A percentile compares a stretch with the other conserved stretches of the same genome.
phyloP scores from a whole-genome alignment of 495 filamentous ascomycete genomes.

The Annulohypoxylon stygium region DNA sequence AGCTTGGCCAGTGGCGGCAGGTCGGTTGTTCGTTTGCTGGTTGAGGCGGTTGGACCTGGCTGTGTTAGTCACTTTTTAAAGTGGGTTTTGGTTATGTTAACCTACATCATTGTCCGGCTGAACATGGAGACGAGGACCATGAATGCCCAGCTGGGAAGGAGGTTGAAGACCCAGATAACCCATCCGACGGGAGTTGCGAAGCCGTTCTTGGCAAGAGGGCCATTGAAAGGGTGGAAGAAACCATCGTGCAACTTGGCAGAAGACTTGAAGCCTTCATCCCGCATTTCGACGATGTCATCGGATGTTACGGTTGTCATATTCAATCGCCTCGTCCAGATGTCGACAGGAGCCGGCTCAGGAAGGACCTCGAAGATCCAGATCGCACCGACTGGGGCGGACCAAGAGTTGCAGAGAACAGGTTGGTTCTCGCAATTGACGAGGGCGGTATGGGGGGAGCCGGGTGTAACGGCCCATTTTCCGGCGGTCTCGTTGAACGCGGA shows the following conservation, averaged over 20 bases:
- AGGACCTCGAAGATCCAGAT: conserved; percentile 79
- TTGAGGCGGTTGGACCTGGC: conserved; percentile 53
- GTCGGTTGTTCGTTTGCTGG: conserved; percentile 47
- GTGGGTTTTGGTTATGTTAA: conserved; percentile 31
- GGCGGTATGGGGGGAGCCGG: conserved; percentile 77
- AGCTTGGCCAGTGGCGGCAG: conserved; percentile 48
- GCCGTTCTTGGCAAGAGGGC: conserved; percentile 73
- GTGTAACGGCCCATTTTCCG: conserved; percentile 72
- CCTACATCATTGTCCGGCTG: conserved; percentile 90
- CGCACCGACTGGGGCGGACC: conserved; percentile 77
- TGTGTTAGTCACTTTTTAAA: conserved; percentile 15
- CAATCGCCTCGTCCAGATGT: conserved; percentile 71
- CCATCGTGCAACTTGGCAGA: conserved; percentile 72
- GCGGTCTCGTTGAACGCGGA: conserved; percentile 72
- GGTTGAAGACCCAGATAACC: conserved; percentile 76
- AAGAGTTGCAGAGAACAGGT: conserved; percentile 83
- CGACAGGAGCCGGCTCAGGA: conserved; percentile 66
- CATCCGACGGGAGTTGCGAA: conserved; percentile 78
- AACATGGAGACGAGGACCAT: conserved; percentile 87
- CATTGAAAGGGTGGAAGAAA: conserved; percentile 83
- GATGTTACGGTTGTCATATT: conserved; percentile 75
- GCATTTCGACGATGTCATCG: conserved; percentile 72
- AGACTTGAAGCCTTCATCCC: conserved; percentile 72
- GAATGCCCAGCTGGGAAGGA: conserved; percentile 69
- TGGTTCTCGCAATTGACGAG: conserved; percentile 83